A percentile compares a stretch with the other conserved stretches of the same genome.
phyloP scores from a whole-genome alignment of 139 green algal species.

The Chlamydomonas schloesseri region DNA sequence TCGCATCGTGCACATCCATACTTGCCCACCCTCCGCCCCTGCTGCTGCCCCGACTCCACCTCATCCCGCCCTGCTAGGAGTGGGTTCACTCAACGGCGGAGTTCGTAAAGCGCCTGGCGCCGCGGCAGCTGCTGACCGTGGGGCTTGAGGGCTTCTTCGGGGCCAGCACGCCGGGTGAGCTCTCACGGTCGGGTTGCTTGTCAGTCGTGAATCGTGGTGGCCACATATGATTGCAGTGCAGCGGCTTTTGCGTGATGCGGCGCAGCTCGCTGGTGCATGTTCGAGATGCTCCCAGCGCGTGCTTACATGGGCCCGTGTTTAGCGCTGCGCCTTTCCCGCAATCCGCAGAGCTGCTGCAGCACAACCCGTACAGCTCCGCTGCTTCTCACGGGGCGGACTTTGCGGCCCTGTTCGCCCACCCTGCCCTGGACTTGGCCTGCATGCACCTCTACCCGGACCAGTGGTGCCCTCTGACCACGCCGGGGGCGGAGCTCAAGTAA shows the following conservation, averaged over 20 bases:
- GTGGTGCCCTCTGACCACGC: conserved; percentile 52
- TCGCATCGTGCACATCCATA: no score
- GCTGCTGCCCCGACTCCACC: no score
- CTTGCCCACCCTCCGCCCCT: no score
- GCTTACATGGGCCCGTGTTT: no score
- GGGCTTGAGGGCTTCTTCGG: conserved; percentile 85
- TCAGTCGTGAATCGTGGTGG: no score
- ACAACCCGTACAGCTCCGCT: conserved; percentile 69
- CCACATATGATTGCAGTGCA: no score
- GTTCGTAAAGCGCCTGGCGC: conserved; percentile 70
- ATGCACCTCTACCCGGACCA: conserved; percentile 81
- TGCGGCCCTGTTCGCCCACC: conserved; percentile 47
- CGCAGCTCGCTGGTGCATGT: no score
- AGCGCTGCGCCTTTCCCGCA: no score
- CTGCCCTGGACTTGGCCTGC: conserved; percentile 74
- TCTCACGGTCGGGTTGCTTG: no score
- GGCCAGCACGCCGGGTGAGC: conserved; percentile 59
- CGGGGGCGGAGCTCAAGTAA: background rate
- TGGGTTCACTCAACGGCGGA: conserved; percentile 65
- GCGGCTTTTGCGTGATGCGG: no score
- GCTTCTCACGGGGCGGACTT: conserved; percentile 73
- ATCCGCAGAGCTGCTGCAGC: conserved; percentile 55
- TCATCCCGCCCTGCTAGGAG: no score
- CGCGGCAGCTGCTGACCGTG: conserved; percentile 80
- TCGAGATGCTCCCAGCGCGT: no score